Conservation (phyloP, 2,329 filamentous ascomycete genomes). For the Chalaropsis thielavioides region DNA sequence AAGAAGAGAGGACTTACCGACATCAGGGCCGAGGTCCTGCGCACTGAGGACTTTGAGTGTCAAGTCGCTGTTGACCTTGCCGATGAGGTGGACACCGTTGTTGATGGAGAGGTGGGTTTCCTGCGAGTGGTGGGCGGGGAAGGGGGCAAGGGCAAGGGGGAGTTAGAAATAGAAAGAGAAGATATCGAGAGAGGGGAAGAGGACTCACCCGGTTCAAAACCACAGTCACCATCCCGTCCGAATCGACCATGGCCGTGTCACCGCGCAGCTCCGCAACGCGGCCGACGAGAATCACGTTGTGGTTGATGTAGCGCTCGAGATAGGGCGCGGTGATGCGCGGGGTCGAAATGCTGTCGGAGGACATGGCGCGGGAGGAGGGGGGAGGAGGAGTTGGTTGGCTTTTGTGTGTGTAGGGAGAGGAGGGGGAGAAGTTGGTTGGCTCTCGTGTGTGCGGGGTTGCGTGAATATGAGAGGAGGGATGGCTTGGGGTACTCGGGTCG, state of each 20-base stretch:
- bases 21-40: conserved; percentile 51
- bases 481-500: no score
- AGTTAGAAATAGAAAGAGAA: background rate
- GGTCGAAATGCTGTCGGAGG: conserved; percentile 40
- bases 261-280: conserved; percentile 72
- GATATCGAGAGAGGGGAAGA: background rate
- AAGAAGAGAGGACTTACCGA: conserved; percentile 42
- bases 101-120: conserved; percentile 55
- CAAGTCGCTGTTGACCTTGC: conserved; percentile 62
- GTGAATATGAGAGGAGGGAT: no score
- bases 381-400: no score
- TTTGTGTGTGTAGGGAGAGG: no score
- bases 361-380: conserved; percentile 39
- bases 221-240: conserved; percentile 61
- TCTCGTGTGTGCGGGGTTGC: no score
- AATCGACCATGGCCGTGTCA: conserved; percentile 66
- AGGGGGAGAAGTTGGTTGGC: background rate
- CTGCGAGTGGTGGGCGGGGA: conserved; percentile 29
- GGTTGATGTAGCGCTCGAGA: conserved; percentile 59
- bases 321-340: conserved; percentile 73
- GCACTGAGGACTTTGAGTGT: conserved; percentile 55
- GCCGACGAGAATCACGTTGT: conserved; percentile 72
- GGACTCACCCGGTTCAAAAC: conserved; percentile 53
- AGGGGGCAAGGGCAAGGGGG: background rate
- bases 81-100: conserved; percentile 62